Conservation (phyloP, 371 early-diverging fungal species). For the Quaeritorhiza haematococci region DNA sequence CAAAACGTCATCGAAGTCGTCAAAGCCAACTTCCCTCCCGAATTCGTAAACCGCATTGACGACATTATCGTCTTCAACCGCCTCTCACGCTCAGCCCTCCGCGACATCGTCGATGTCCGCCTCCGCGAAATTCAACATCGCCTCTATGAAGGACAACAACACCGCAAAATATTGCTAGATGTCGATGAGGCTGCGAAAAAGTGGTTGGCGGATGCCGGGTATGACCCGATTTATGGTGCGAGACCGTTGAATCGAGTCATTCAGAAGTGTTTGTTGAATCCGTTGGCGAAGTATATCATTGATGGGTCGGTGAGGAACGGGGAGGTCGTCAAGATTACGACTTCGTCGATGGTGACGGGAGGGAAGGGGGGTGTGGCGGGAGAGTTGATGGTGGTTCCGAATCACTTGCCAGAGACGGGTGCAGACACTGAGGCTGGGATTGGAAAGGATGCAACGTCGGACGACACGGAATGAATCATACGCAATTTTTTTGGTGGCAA, state of each 20-base stretch:
- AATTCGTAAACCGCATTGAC: constrained; percentile 71
- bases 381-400: too few species aligned
- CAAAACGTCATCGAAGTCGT: constrained; percentile 50
- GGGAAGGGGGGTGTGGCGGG: too few species aligned
- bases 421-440: too few species aligned
- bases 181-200: constrained; percentile 65
- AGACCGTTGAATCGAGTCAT: constrained; percentile 77
- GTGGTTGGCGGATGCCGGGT: constrained; percentile 74
- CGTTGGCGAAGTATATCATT: constrained; percentile 69
- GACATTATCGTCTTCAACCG: constrained; percentile 63
- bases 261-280: constrained; percentile 73
- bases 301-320: constrained; percentile 69
- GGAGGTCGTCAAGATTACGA: constrained; percentile 58
- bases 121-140: constrained; percentile 69
- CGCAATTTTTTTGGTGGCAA: too few species aligned
- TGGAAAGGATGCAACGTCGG: too few species aligned
- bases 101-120: constrained; percentile 28
- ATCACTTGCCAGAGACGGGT: too few species aligned
- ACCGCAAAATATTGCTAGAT: constrained; percentile 54
- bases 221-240: constrained; percentile 81
- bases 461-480: too few species aligned
- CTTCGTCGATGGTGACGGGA: background rate
- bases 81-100: constrained; percentile 27
- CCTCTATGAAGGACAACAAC: constrained; percentile 63
- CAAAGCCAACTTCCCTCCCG: constrained; percentile 77